A percentile compares a stretch with the other conserved stretches of the same genome.
phyloP scores from a whole-genome alignment of 345 rosid species.

The Salix caprea region DNA sequence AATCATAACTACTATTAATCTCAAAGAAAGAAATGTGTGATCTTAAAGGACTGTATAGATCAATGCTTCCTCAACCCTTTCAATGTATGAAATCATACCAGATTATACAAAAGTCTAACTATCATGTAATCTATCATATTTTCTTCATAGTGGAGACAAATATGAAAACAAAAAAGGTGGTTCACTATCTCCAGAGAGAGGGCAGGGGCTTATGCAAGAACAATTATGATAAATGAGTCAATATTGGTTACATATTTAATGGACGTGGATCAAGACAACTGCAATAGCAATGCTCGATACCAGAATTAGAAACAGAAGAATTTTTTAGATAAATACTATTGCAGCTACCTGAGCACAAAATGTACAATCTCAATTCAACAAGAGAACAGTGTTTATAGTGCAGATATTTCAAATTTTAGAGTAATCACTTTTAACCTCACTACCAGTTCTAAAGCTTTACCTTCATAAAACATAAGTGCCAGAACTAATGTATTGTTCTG shows the following conservation, averaged over 20 bases:
- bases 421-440: background rate
- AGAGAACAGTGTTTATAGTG: background rate
- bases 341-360: too few species aligned
- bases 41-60: background rate
- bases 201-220: background rate
- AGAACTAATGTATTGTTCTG: background rate
- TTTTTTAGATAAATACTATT: too few species aligned
- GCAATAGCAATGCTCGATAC: background rate
- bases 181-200: background rate
- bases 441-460: background rate
- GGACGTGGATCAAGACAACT: background rate
- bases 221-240: background rate
- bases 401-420: background rate
- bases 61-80: background rate
- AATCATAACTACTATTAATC: background rate
- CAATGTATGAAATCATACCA: background rate
- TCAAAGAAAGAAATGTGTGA: background rate
- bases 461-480: background rate
- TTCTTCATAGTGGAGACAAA: background rate
- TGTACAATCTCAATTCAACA: background rate
- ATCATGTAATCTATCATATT: background rate
- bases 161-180: background rate
- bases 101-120: background rate
- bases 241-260: background rate
- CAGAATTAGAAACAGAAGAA: too few species aligned